Conservation (phyloP, 2,329 filamentous ascomycete species). For the Pleomassaria siparia region DNA sequence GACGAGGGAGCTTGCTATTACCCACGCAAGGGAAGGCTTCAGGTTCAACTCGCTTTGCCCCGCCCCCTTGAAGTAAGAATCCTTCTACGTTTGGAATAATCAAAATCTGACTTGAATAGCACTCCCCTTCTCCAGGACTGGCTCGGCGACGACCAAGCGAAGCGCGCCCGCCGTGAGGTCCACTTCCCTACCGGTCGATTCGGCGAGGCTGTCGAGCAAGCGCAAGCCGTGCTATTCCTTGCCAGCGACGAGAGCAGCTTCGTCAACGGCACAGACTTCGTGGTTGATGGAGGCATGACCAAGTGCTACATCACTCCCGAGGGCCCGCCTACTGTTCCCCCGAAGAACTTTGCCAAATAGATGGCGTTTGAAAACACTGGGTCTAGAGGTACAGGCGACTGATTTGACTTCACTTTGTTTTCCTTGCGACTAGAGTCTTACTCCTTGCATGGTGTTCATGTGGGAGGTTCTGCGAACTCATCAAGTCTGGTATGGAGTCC, state of each 20-base stretch:
- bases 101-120: conserved; percentile 42
- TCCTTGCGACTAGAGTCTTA: neutral
- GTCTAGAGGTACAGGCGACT: neutral
- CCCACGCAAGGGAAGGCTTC: conserved; percentile 86
- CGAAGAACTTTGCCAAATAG: conserved; percentile 45
- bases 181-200: conserved; percentile 89
- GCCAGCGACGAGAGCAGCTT: conserved; percentile 88
- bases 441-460: neutral
- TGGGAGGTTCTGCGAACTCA: neutral
- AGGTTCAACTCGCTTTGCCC: conserved; percentile 91
- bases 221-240: conserved; percentile 83
- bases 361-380: neutral
- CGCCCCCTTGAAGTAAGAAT: conserved; percentile 73
- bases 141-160: conserved; percentile 82
- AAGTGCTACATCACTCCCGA: conserved; percentile 76
- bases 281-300: conserved; percentile 94
- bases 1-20: conserved; percentile 87
- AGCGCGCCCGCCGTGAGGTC: conserved; percentile 79
- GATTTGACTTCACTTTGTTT: neutral
- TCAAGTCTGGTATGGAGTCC: conserved; percentile 1
- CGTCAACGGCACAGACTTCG: conserved; percentile 88
- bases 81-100: neutral
- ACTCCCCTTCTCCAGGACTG: conserved; percentile 90
- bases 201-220: conserved; percentile 92
- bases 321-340: conserved; percentile 57